A percentile compares a stretch with the other conserved stretches of the same genome.
Conservation (phyloP, 257 asterid species). For the Gentiana macrophylla region DNA sequence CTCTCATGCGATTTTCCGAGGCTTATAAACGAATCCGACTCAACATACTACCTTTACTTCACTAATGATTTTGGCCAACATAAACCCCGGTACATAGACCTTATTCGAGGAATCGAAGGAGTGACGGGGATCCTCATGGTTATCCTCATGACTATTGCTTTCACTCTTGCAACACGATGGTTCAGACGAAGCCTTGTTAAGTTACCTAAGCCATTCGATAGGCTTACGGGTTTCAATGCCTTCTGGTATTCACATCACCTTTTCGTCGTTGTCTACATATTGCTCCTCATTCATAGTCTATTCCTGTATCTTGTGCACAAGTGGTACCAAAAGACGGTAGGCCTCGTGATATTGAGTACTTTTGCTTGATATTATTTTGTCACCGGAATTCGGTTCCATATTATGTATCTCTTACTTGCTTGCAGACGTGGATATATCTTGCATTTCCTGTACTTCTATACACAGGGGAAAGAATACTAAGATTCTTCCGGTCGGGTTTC, state of each 20-base stretch:
- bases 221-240: constrained; percentile 92
- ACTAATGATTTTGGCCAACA: constrained; percentile 39
- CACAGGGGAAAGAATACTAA: constrained; percentile 80
- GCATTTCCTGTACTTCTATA: constrained; percentile 85
- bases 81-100: constrained; percentile 53
- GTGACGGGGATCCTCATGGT: constrained; percentile 85
- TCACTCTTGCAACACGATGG: constrained; percentile 74
- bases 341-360: neutral
- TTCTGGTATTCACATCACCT: constrained; percentile 97
- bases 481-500: constrained; percentile 79
- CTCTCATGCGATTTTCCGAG: constrained; percentile 94
- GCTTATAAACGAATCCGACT: constrained; percentile 37
- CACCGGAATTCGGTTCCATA: neutral
- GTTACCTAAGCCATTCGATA: constrained; percentile 81
- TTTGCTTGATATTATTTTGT: neutral
- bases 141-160: constrained; percentile 62
- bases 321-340: constrained; percentile 84
- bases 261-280: constrained; percentile 60
- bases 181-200: constrained; percentile 79
- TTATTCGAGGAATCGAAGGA: constrained; percentile 60
- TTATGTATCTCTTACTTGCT: constrained; percentile 7
- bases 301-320: constrained; percentile 69
- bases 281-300: constrained; percentile 64
- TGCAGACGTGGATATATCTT: constrained; percentile 94
- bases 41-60: constrained; percentile 27